Base-by-base conservation (phyloP, 2,329 filamentous ascomycete species). In the Penicillium fuscoglaucum region DNA sequence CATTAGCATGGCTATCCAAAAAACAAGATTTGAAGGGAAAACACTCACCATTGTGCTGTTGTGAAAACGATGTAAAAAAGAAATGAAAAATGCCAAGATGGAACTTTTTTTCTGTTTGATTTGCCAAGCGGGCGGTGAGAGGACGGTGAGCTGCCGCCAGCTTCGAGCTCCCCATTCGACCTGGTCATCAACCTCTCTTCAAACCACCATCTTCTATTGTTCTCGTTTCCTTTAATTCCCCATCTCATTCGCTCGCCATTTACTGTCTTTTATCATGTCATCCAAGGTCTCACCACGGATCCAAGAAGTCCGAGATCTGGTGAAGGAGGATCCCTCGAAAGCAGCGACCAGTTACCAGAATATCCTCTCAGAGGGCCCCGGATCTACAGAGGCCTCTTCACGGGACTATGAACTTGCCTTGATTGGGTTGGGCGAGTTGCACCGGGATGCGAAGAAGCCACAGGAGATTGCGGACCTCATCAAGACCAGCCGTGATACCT, bases 401-500 rank as follows among this genome's bases (percentile, higher is more conserved):
- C 88, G 90, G 76, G 91, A 96, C 76, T 99, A 97, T 71, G 95
- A 99, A 82, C 84, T 84, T 67, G 92, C 95, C 28, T 79, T 99
- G 74, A 85, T 97, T 72, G 90, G 89, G 65, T 80, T 99, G 73
- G 95, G 95, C 70, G 90, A 96, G 84, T 84, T 98, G 66, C 97
- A 97, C 78, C 86, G 92, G 68, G 92, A 97, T 78, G 70, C 68
- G 62, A 92, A 89, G 78, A 90, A 90, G 75, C 82, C 88, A 68
- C 83, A 95, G 72, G 90, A 96, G 71, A 87, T 99, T 60, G 91
- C 96, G 62, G 88, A 92, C 70, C 84, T 99, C 66, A 89, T 99
- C 70, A 93, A 89, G 72, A 90, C 91, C 76, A 96, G 92, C 77
- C 87, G 93, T 72, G 90, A 90, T 65, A 90, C 95, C 45, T 87